These are phyloP conservation scores for Protostelium mycophagum DNA, from an alignment of 78 protist species.

Conservation along the genomic window DNA sequence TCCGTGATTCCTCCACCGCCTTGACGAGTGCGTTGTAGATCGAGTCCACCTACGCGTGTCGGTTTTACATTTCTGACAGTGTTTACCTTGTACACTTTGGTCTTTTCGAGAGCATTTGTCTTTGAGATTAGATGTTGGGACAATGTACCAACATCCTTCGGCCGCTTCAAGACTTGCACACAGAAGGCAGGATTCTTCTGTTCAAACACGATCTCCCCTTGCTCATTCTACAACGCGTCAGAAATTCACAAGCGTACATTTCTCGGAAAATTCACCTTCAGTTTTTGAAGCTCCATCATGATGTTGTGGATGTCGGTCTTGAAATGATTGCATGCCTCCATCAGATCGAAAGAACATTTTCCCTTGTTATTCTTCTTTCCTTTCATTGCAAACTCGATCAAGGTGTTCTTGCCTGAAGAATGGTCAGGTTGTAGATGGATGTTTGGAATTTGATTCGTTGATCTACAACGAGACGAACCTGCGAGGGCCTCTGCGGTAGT, in stretches of 20 bases:
- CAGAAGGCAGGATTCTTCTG: background rate
- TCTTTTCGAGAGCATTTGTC: background rate
- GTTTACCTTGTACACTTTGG: background rate
- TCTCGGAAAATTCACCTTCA: background rate
- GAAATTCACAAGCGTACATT: background rate
- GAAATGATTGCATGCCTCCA: background rate
- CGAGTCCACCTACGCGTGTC: background rate
- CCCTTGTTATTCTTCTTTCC: background rate
- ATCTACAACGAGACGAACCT: too few relatives aligned
- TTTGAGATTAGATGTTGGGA: background rate
- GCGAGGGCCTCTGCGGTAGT: background rate
- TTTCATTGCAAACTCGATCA: background rate
- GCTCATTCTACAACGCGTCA: background rate
- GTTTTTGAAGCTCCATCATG: background rate
- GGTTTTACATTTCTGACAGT: too few relatives aligned
- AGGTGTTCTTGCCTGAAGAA: background rate
- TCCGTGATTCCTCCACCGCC: background rate
- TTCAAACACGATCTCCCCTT: background rate
- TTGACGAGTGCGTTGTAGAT: background rate
- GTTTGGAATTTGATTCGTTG: too few relatives aligned
- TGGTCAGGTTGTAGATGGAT: too few relatives aligned
- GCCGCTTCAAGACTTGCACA: background rate
- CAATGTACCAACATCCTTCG: background rate
- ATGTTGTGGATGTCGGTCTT: background rate
- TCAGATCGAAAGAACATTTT: background rate